Evolutionary conservation across 2,329 filamentous ascomycete genomes (phyloP).

Genomic region (Fusarium sp.): DNA sequence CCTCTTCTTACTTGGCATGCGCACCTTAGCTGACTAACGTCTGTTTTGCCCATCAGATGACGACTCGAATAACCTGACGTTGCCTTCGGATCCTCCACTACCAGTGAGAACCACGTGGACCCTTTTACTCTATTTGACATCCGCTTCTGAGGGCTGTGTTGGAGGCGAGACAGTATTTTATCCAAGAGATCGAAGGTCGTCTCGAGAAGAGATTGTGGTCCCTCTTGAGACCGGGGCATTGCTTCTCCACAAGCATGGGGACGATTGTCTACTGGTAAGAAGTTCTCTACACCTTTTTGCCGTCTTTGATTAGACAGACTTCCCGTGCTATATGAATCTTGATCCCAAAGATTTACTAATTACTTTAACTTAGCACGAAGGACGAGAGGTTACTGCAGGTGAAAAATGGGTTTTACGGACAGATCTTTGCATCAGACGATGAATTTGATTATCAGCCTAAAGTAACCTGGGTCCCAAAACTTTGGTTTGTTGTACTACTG

Average conservation of each 20-base stretch:
- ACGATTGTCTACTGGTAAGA: constrained; percentile 82
- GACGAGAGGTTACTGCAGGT: constrained; percentile 78
- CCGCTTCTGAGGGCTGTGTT: constrained; percentile 75
- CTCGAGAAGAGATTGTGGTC: constrained; percentile 74
- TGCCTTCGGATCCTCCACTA: constrained; percentile 53
- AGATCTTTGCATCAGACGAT: constrained; percentile 76
- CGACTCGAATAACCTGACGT: constrained; percentile 78
- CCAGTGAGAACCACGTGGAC: constrained; percentile 82
- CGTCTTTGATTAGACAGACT: too few species aligned
- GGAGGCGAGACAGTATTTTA: constrained; percentile 96
- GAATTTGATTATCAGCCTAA: constrained; percentile 19
- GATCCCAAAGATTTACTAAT: constrained; percentile 1
- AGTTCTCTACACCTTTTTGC: neutral
- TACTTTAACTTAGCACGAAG: constrained; percentile 71
- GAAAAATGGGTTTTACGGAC: constrained; percentile 94
- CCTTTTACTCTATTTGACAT: constrained; percentile 86
- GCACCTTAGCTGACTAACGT: constrained; percentile 8
- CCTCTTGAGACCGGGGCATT: constrained; percentile 85
- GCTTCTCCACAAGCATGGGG: constrained; percentile 87
- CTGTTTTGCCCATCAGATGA: constrained; percentile 69
- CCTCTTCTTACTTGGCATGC: neutral
- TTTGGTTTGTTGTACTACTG: neutral
- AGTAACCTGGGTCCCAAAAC: neutral
- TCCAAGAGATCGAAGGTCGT: constrained; percentile 68
- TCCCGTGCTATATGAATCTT: neutral